A percentile compares a stretch with the other conserved stretches of the same genome.
Evolutionary conservation across 176 grass and related monocot species (phyloP).

Genomic region (Bromus sterilis): DNA sequence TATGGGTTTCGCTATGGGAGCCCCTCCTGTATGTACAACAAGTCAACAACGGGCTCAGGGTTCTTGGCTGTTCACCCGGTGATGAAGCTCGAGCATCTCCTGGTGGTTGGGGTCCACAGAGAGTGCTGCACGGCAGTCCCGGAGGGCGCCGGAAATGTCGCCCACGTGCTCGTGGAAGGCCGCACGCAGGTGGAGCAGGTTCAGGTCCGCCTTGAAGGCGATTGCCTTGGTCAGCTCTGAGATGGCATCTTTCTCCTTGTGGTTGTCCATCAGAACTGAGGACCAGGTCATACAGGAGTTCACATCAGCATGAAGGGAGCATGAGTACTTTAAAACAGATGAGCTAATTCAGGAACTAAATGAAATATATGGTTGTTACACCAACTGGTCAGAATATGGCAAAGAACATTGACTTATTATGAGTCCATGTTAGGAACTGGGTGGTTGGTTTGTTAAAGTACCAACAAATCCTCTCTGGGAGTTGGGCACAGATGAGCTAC

Average conservation of each 20-base stretch:
- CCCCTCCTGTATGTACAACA: constrained; percentile 43
- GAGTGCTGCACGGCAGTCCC: constrained; percentile 80
- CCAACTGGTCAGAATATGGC: constrained; percentile 33
- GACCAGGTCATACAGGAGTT: not conserved
- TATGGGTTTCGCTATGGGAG: constrained; percentile 26
- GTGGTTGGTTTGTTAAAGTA: constrained; percentile 35
- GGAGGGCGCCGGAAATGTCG: constrained; percentile 66
- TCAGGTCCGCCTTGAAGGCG: constrained; percentile 89
- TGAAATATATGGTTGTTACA: constrained; percentile 30
- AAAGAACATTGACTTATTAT: constrained; percentile 29
- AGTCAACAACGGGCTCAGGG: constrained; percentile 51
- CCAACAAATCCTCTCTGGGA: constrained; percentile 27
- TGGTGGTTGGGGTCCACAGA: constrained; percentile 97
- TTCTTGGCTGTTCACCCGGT: constrained; percentile 95
- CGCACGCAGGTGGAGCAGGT: constrained; percentile 87
- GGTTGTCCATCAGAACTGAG: constrained; percentile 98
- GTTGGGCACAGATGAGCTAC: constrained; percentile 42
- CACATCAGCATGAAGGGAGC: not conserved
- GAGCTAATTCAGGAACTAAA: constrained; percentile 13
- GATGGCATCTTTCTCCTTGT: constrained; percentile 96
- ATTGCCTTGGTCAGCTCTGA: constrained; percentile 82
- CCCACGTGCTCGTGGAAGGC: constrained; percentile 90
- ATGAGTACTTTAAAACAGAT: constrained; percentile 13
- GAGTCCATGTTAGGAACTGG: constrained; percentile 26
- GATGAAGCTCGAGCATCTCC: constrained; percentile 99